Evolutionary conservation across 2,329 filamentous ascomycete species (phyloP), one percentile per base, ranked within the genome.

Genomic region (Pseudocercospora cruenta): DNA sequence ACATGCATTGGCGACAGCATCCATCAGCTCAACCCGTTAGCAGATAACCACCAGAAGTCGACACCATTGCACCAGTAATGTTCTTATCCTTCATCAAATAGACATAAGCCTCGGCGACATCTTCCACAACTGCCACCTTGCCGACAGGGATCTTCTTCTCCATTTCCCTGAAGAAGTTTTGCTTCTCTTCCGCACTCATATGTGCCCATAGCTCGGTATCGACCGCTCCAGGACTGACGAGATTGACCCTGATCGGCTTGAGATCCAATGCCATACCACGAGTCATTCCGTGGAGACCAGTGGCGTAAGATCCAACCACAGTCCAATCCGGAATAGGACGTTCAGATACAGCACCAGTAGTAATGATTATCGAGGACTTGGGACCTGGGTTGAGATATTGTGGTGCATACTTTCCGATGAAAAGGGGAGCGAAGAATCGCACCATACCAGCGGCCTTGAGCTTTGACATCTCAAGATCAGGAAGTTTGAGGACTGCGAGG

Each of bases 221-320:
- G 31, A 83, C 80, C 0, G 81, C 78, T 0, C 88, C 89, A 0
- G 88, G 87, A 61, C 78, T 80, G 1, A 91, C 85, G 0, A 84
- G 73, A 73, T 91, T 91, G 26, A 90, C 88, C 1, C 90, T 79
- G 8, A 90, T 77, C 0, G 89, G 89, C 68, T 82, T 83, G 63
- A 92, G 72, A 71, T 91, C 88, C 33, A 90, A 71, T 1, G 89
- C 89, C 36, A 91, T 77, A 2, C 81, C 83, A 1, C 85, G 80
- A 1, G 82, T 80, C 74, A 90, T 80, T 2, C 83, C 82, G 58
- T 87, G 80, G 6, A 86, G 68, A 0, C 83, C 87, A 0, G 84
- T 82, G 0, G 81, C 82, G 60, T 82, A 85, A 1, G 78, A 77
- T 0, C 80, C 80, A 1, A 86, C 69, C 21, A 87, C 77, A 3